A percentile compares a stretch with the other conserved stretches of the same genome.
phyloP scores from a whole-genome alignment of 2,329 filamentous ascomycete species.

The Ascochyta viciae-villosae region DNA sequence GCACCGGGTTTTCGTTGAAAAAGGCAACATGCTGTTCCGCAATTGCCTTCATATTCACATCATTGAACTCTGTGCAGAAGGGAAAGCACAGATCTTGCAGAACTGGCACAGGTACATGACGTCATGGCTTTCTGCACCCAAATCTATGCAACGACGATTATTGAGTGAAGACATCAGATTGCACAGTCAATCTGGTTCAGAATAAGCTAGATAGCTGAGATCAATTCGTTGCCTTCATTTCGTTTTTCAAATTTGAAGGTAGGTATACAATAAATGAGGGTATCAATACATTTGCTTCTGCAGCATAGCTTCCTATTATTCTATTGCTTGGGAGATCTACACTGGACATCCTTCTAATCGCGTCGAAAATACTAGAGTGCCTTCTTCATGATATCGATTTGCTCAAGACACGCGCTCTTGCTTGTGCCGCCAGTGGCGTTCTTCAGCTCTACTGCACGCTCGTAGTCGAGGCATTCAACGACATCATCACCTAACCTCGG shows the following conservation, averaged over 20 bases:
- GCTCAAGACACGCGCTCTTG: constrained; percentile 69
- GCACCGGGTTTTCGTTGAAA: background rate
- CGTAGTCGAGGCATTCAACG: constrained; percentile 76
- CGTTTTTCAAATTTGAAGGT: too few species aligned
- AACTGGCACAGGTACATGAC: too few species aligned
- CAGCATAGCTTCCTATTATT: background rate
- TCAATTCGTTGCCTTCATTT: too few species aligned
- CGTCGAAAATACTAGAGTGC: constrained; percentile 35
- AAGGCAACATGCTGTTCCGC: background rate
- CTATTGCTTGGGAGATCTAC: background rate
- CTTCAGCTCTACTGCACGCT: constrained; percentile 81
- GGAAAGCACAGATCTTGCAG: too few species aligned
- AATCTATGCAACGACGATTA: background rate
- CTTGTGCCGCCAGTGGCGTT: constrained; percentile 80
- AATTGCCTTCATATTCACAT: too few species aligned
- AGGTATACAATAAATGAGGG: background rate
- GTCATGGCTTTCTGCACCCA: too few species aligned
- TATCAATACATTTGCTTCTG: constrained; percentile 2
- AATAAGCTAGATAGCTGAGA: too few species aligned
- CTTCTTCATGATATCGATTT: constrained; percentile 63
- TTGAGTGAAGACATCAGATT: too few species aligned
- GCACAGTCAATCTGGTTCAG: too few species aligned
- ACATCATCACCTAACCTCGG: constrained; percentile 75
- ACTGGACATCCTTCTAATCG: background rate
- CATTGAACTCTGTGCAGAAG: too few species aligned